A percentile compares a stretch with the other conserved stretches of the same genome.
Evolutionary conservation across 1,284 basidiomycete species (phyloP).

Genomic region (Leccinum pallidistipes): DNA sequence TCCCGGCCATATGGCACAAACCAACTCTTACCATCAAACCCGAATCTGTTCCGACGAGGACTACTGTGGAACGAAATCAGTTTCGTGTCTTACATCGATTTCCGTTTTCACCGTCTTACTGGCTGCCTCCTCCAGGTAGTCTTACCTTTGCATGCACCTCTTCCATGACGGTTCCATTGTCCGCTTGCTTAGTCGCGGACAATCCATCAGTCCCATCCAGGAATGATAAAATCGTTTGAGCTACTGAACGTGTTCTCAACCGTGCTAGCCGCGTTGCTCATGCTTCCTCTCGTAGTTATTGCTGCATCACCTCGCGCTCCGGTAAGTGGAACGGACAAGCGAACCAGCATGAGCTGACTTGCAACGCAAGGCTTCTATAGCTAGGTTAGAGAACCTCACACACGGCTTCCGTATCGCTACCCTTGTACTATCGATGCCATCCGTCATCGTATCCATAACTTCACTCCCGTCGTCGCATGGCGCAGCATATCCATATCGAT

Average conservation of each 20-base stretch:
- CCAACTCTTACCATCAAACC: conserved; percentile 36
- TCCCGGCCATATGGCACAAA: conserved; percentile 51
- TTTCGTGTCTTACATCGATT: conserved; percentile 38
- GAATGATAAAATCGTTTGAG: conserved; percentile 56
- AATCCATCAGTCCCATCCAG: conserved; percentile 39
- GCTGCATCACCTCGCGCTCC: conserved; percentile 43
- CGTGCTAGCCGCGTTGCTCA: conserved; percentile 46
- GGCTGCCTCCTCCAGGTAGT: conserved; percentile 18
- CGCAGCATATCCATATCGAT: conserved; percentile 36
- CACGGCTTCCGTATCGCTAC: conserved; percentile 50
- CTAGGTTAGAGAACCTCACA: conserved; percentile 35
- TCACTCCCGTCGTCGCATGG: conserved; percentile 43
- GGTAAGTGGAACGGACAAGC: conserved; percentile 33
- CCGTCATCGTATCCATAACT: conserved; percentile 57
- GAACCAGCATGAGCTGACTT: conserved; percentile 7
- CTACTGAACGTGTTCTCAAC: conserved; percentile 54
- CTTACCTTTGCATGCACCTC: conserved; percentile 72
- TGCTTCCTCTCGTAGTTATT: conserved; percentile 60
- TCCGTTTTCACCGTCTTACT: conserved; percentile 5
- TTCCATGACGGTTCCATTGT: conserved; percentile 61
- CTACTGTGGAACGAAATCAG: conserved; percentile 63
- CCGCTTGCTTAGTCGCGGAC: conserved; percentile 54
- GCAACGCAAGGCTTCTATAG: conserved; percentile 25
- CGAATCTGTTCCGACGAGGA: conserved; percentile 44
- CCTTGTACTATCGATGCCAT: conserved; percentile 59